These are phyloP conservation scores for Physcomitrellopsis africana DNA, from an alignment of 225 moss, liverwort and hornwort genomes.

Conservation along the genomic window DNA sequence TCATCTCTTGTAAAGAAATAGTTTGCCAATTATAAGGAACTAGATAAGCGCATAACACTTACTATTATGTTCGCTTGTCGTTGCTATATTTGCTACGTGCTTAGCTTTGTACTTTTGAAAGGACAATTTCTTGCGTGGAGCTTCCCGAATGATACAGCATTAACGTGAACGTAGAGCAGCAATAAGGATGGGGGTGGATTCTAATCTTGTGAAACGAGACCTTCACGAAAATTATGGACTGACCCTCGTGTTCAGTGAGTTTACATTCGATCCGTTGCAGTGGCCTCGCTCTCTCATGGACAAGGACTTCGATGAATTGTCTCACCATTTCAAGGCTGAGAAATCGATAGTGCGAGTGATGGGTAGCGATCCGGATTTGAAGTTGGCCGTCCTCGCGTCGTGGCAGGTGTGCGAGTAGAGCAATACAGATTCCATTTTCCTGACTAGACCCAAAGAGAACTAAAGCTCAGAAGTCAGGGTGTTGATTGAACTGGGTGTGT, in stretches of 20 bases:
- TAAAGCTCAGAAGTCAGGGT: constrained; percentile 43
- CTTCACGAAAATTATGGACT: neutral
- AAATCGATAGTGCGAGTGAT: constrained; percentile 77
- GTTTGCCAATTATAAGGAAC: too few species aligned
- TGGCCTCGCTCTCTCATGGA: constrained; percentile 91
- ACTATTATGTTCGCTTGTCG: too few species aligned
- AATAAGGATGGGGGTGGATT: too few species aligned
- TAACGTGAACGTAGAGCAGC: neutral
- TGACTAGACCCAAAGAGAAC: constrained; percentile 20
- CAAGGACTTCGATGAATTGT: constrained; percentile 75
- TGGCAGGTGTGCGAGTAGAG: constrained; percentile 74
- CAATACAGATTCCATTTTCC: constrained; percentile 12
- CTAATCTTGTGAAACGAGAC: neutral
- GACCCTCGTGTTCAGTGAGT: constrained; percentile 70
- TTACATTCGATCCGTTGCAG: constrained; percentile 82
- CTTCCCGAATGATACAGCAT: neutral
- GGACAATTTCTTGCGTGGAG: neutral
- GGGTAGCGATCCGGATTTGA: constrained; percentile 70
- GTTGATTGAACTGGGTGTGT: constrained; percentile 44
- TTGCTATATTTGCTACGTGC: too few species aligned
- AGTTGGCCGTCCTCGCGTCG: constrained; percentile 87
- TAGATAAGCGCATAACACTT: too few species aligned
- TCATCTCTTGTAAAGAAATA: neutral
- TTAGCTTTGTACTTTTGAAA: neutral
- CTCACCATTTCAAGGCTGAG: constrained; percentile 67